A percentile compares a stretch with the other conserved stretches of the same genome.
These are phyloP conservation scores for Drechslerella stenobrocha DNA, from an alignment of 2,329 filamentous ascomycete genomes.

Conservation along the genomic window DNA sequence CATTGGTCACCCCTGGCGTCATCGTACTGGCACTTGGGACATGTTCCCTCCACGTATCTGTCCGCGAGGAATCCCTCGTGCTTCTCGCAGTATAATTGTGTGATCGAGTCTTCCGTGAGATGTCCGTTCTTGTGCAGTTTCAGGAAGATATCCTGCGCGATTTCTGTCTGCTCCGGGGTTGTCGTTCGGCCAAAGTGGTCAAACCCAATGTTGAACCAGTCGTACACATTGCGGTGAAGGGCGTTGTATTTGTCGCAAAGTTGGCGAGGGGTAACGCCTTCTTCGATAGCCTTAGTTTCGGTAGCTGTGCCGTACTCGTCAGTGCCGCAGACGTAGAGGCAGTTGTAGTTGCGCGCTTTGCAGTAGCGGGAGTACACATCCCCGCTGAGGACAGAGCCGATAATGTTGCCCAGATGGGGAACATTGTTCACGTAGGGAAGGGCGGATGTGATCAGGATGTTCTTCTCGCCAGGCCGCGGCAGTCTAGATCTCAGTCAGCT, in stretches of 20 bases:
- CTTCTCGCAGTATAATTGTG: slow-evolving; percentile 84
- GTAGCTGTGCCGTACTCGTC: slow-evolving; percentile 97
- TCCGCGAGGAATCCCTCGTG: slow-evolving; percentile 80
- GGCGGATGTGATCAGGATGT: slow-evolving; percentile 89
- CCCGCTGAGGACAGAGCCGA: slow-evolving; percentile 82
- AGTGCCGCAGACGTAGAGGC: slow-evolving; percentile 81
- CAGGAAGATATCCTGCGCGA: slow-evolving; percentile 86
- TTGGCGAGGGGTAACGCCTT: slow-evolving; percentile 76
- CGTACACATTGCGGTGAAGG: slow-evolving; percentile 86
- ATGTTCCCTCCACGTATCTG: slow-evolving; percentile 79
- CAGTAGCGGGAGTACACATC: slow-evolving; percentile 80
- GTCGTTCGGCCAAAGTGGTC: slow-evolving; percentile 94
- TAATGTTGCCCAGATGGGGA: slow-evolving; percentile 84
- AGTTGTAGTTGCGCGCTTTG: slow-evolving; percentile 76
- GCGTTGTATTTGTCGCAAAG: slow-evolving; percentile 92
- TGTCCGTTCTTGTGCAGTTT: slow-evolving; percentile 87
- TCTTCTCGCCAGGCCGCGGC: slow-evolving; percentile 73
- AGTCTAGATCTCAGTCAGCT: slow-evolving; percentile 39
- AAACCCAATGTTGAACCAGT: slow-evolving; percentile 95
- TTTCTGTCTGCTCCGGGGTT: slow-evolving; percentile 83
- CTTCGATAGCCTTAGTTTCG: slow-evolving; percentile 91
- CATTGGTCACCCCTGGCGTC: slow-evolving; percentile 75
- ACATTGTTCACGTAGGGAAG: slow-evolving; percentile 80
- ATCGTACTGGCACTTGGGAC: slow-evolving; percentile 69
- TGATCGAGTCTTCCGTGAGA: slow-evolving; percentile 81